Percentiles rank a stretch among this genome's conserved stretches.
Evolutionary conservation across 2,329 filamentous ascomycete species (phyloP).

Genomic region (Penicillium expansum): DNA sequence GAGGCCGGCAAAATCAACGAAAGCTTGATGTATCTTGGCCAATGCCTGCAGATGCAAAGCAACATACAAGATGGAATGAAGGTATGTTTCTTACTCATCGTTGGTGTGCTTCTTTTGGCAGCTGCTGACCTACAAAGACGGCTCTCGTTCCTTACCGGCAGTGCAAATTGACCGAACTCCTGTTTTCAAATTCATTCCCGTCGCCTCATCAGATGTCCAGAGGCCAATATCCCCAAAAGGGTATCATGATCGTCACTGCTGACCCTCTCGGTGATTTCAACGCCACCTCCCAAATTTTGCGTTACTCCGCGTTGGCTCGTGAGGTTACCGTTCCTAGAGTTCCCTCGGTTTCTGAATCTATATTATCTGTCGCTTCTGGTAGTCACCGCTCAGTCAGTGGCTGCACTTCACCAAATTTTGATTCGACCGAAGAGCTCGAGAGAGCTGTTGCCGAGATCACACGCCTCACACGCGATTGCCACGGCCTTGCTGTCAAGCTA

Average conservation of each 20-base stretch:
- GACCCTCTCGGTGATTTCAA: slow-evolving; percentile 94
- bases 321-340: slow-evolving; percentile 90
- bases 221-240: slow-evolving; percentile 73
- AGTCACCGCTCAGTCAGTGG: slow-evolving; percentile 34
- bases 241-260: slow-evolving; percentile 93
- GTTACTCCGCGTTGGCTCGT: slow-evolving; percentile 87
- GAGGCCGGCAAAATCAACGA: slow-evolving; percentile 99
- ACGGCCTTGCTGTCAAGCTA: slow-evolving; percentile 67
- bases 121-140: slow-evolving; percentile 48
- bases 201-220: slow-evolving; percentile 52
- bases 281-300: slow-evolving; percentile 90
- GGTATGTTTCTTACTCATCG: slow-evolving; percentile 47
- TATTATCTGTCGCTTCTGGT: slow-evolving; percentile 46
- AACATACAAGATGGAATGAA: slow-evolving; percentile 71
- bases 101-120: neutral
- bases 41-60: slow-evolving; percentile 93
- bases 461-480: slow-evolving; percentile 73
- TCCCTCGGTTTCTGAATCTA: slow-evolving; percentile 74
- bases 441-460: slow-evolving; percentile 77
- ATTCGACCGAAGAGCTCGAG: slow-evolving; percentile 67
- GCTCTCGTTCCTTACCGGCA: slow-evolving; percentile 75
- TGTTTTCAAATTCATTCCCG: slow-evolving; percentile 86
- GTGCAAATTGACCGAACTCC: slow-evolving; percentile 78
- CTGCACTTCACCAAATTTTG: slow-evolving; percentile 44
- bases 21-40: slow-evolving; percentile 95